These are phyloP conservation scores for Symmetrospora coprosmae DNA, from an alignment of 768 basidiomycete genomes.

Conservation along the genomic window DNA sequence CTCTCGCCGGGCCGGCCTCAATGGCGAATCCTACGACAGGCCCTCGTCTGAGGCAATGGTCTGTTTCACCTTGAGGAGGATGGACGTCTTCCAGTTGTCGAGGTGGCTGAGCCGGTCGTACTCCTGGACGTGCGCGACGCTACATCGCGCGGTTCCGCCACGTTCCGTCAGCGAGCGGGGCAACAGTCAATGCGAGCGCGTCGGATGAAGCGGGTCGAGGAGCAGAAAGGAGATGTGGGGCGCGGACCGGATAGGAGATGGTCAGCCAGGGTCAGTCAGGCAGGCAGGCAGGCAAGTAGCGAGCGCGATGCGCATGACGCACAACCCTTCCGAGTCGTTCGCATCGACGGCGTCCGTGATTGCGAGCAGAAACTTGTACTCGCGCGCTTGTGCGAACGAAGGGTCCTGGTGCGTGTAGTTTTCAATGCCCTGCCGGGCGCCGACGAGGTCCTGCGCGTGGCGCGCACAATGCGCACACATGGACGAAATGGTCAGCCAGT, in stretches of 20 bases:
- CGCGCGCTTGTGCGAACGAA: slow-evolving; percentile 73
- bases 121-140: slow-evolving; percentile 67
- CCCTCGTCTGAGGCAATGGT: slow-evolving; percentile 48
- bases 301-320: slow-evolving; percentile 26
- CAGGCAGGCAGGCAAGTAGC: slow-evolving; percentile 18
- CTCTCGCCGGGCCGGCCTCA: too few species aligned
- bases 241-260: too few species aligned
- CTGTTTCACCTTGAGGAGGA: slow-evolving; percentile 81
- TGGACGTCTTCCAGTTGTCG: slow-evolving; percentile 88
- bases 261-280: background rate
- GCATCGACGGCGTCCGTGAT: slow-evolving; percentile 63
- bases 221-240: background rate
- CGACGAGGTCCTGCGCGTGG: slow-evolving; percentile 57
- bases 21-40: too few species aligned
- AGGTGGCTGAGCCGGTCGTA: slow-evolving; percentile 83
- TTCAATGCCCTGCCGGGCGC: slow-evolving; percentile 60
- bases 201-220: background rate
- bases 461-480: too few species aligned
- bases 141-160: background rate
- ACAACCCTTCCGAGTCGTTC: slow-evolving; percentile 20
- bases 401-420: slow-evolving; percentile 69
- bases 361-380: slow-evolving; percentile 69
- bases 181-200: background rate
- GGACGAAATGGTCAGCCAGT: background rate
- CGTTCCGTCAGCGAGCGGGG: background rate